Base-by-base conservation (phyloP, 2,329 filamentous ascomycete genomes). In the Scleromitrula shiraiana region DNA sequence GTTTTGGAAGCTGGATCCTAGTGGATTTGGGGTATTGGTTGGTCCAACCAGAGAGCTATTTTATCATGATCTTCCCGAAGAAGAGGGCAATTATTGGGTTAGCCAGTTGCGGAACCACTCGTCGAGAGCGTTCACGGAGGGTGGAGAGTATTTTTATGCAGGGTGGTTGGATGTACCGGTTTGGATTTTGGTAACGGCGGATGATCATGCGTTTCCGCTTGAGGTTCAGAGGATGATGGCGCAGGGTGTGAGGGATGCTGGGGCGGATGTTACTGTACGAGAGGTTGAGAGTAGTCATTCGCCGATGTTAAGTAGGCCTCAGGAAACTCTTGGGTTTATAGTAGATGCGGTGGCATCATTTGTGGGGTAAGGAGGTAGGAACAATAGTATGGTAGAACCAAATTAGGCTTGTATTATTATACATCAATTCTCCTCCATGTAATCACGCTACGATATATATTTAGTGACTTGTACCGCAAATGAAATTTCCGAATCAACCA, bases 31-130 rank as follows among this genome's bases (percentile, higher is more conserved):
- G 0, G 63, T 65, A 12, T 35, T 71, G 0, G 54, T 64, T 8
- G 56, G 51, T 19, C 46, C 62, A 4, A 57, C 67, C 0, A 50
- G 60, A 4, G 61, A 69, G 30, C 49, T 68, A 0, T 72, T 73
- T 53, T 73, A 73, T 50, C 69, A 72, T 50, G 70, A 73, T 54
- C 49, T 73, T 0, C 59, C 68, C 0, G 55, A 50, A 0, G 64
- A 66, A 17, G 70, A 72, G 44, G 66, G 61, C 0, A 55, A 67
- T 5, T 64, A 63, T 41, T 70, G 67, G 65, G 64, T 67, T 2
- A 56, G 58, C 0, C 62, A 68, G 32, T 63, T 72, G 4, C 60
- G 49, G 7, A 59, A 58, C 0, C 69, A 72, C 35, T 64, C 64
- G n/a, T 48, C 68, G 19, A 69, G 66, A 49, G 49, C 67, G 4